Conservation (phyloP, 306 rosid species). For the Rubus parviflorus region DNA sequence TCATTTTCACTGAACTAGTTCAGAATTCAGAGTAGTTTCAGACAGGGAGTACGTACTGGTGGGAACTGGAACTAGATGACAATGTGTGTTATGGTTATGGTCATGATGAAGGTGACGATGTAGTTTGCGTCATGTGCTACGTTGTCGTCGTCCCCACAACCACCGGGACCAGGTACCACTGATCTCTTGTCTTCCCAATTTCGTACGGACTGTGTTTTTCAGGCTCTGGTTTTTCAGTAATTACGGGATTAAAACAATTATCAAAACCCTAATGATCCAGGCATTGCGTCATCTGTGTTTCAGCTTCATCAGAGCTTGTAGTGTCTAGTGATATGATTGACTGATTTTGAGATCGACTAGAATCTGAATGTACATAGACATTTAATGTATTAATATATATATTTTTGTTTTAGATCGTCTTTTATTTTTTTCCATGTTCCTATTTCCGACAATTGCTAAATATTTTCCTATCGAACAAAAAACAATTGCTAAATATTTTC, state of each 20-base stretch:
- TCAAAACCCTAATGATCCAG: slow-evolving; percentile 5
- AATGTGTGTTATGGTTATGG: slow-evolving; percentile 1
- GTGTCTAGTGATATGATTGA: slow-evolving; percentile 10
- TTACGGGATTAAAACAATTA: not conserved
- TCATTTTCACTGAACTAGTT: slow-evolving; percentile 8
- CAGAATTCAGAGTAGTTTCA: slow-evolving; percentile 11
- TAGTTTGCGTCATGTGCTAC: not conserved
- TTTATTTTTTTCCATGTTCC: not conserved
- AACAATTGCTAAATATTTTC: too few species aligned
- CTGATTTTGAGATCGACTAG: slow-evolving; percentile 1
- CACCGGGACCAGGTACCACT: slow-evolving; percentile 8
- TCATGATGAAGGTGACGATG: slow-evolving; percentile 15
- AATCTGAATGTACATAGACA: not conserved
- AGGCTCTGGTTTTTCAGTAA: slow-evolving; percentile 3
- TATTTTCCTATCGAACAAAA: too few species aligned
- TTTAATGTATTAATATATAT: not conserved
- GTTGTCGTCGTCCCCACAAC: not conserved
- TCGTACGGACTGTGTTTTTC: slow-evolving; percentile 8
- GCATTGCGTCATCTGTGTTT: not conserved
- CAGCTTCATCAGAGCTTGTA: not conserved
- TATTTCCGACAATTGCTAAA: not conserved
- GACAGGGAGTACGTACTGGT: slow-evolving; percentile 3
- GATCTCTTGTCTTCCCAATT: slow-evolving; percentile 1
- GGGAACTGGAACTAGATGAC: slow-evolving; percentile 17
- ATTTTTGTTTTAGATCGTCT: not conserved